A percentile compares a stretch with the other conserved stretches of the same genome.
phyloP scores from a whole-genome alignment of 306 rosid species.

The Carpinus viminea region DNA sequence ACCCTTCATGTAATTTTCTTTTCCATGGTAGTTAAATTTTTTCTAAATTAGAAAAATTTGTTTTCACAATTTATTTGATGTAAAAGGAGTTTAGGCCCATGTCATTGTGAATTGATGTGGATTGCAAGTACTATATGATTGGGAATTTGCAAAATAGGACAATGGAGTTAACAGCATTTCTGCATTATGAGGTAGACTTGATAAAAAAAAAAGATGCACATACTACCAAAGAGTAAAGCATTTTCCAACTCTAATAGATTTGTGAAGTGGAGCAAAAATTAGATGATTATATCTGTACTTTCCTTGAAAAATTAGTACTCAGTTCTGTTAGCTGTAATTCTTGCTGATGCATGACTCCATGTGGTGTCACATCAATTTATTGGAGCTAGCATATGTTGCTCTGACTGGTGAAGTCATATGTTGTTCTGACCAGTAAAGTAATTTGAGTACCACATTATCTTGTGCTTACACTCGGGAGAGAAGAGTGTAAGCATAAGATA shows the following conservation, averaged over 20 bases:
- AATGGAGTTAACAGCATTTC: background rate
- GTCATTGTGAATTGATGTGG: background rate
- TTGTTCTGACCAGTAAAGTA: background rate
- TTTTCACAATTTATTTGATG: background rate
- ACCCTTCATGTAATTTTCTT: background rate
- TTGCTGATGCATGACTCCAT: conserved; percentile 1
- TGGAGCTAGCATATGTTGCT: background rate
- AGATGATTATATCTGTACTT: background rate
- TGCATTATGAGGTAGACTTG: background rate
- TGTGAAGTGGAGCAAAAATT: background rate
- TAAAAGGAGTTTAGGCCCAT: background rate
- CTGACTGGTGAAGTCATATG: background rate
- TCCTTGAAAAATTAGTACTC: background rate
- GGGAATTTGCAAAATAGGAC: background rate
- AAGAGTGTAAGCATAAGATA: background rate
- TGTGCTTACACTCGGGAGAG: background rate
- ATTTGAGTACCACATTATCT: background rate
- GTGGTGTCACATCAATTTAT: background rate
- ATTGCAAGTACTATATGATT: background rate
- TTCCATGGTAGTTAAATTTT: background rate
- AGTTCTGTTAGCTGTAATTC: background rate
- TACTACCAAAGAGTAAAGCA: background rate
- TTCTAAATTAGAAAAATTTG: too few species aligned
- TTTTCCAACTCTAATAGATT: background rate
- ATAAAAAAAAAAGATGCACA: background rate